Base-by-base conservation (phyloP, 2,329 filamentous ascomycete genomes). In the Fusarium tanahbumbuense region DNA sequence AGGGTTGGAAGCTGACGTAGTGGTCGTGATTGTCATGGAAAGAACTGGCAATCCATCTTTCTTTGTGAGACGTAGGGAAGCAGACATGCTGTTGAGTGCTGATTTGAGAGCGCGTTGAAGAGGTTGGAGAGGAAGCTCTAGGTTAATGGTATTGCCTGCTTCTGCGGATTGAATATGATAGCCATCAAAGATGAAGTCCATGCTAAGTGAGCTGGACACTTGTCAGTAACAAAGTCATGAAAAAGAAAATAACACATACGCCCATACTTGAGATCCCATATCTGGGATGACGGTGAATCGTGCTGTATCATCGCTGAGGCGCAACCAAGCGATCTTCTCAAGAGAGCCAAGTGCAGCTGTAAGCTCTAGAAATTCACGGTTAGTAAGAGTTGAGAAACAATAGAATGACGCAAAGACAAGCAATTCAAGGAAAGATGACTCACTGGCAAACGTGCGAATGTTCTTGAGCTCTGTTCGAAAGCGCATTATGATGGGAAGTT, bases 211-310 rank as follows among this genome's bases (percentile, higher is more conserved):
- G 44, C 87, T 89, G 67, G 6, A 42, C 6, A 28, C 18, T 50
- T 48, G 28, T 69, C 41, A 63, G 67, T 45, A 63, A 49, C 28
- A 22, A n/a, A n/a, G 23, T 30, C 8, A 15, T 28, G 25, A 44
- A 15, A 23, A 34, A 18, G 16, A n/a, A 59, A 28, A 25, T 23
- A 40, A 32, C 13, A 69, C 90, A 78, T 86, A 94, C 86, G 94
- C 93, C 96, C 96, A 99, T 57, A 98, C 95, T 85, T 98, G 95
- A 11, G 93, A 97, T 64, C 96, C 95, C 76, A 93, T 91, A 78
- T 98, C 94, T 1, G 96, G 94, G 67, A 98, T 95, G 76, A 98
- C 93, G 64, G 96, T 98, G 82, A 99, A 97, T 73, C 94, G 94
- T 60, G 95, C 91, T 58, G 91, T 91, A 63, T 94, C 91, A 81